A percentile compares a stretch with the other conserved stretches of the same genome.
These are phyloP conservation scores for Ceratobasidium sp. DNA, from an alignment of 1,284 basidiomycete species.

Conservation along the genomic window DNA sequence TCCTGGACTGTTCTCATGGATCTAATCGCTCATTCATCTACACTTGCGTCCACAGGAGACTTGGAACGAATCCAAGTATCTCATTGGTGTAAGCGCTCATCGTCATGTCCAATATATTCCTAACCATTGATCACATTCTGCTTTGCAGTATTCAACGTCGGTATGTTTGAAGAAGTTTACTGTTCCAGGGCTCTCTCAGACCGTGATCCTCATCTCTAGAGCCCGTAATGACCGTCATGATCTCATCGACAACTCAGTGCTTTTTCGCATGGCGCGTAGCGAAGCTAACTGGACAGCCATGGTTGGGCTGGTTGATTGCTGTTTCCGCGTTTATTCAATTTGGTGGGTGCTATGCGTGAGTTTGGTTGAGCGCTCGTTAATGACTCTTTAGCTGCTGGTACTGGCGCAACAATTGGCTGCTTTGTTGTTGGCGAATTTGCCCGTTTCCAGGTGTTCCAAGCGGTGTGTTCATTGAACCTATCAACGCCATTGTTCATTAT, in stretches of 20 bases:
- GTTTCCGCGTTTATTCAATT: constrained; percentile 37
- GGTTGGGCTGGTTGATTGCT: constrained; percentile 26
- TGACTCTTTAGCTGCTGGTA: constrained; percentile 45
- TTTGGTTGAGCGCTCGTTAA: neutral
- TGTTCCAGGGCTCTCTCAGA: neutral
- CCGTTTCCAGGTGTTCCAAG: constrained; percentile 48
- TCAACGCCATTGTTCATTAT: neutral
- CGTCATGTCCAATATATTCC: neutral
- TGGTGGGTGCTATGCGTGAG: neutral
- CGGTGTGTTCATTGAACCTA: constrained; percentile 41
- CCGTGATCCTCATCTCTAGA: neutral
- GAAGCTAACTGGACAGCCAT: constrained; percentile 27
- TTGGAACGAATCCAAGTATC: constrained; percentile 7
- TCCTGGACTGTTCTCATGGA: neutral
- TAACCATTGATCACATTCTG: neutral
- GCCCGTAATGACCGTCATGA: constrained; percentile 37
- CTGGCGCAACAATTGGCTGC: constrained; percentile 50
- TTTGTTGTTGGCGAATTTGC: constrained; percentile 49
- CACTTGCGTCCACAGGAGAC: constrained; percentile 1
- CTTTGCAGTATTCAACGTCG: constrained; percentile 29
- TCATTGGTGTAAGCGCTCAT: constrained; percentile 14
- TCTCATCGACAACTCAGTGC: constrained; percentile 31
- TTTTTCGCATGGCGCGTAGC: constrained; percentile 38
- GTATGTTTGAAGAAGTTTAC: neutral
- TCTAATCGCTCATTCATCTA: neutral